phyloP scores from a whole-genome alignment of 108 stramenopile species.

The Licmophora abbreviata region DNA sequence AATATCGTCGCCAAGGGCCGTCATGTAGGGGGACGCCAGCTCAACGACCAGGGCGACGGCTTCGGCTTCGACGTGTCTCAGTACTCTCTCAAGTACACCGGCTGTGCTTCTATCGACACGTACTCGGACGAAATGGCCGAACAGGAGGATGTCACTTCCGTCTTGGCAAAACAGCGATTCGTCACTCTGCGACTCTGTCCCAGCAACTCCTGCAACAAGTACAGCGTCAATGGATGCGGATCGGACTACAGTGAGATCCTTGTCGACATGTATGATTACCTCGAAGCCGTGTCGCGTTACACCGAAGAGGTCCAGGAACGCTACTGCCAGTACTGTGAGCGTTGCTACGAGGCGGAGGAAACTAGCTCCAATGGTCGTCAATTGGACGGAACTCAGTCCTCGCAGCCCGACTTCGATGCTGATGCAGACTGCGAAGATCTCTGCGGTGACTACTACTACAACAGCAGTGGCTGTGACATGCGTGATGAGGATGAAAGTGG shows the following conservation, averaged over 20 bases:
- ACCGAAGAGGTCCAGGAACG: slow-evolving; percentile 43
- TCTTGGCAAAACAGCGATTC: slow-evolving; percentile 48
- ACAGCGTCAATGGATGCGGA: slow-evolving; percentile 46
- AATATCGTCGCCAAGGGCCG: background rate
- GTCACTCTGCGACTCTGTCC: slow-evolving; percentile 80
- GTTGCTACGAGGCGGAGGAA: slow-evolving; percentile 17
- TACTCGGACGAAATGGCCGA: slow-evolving; percentile 29
- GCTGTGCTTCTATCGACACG: slow-evolving; percentile 69
- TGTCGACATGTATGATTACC: slow-evolving; percentile 65
- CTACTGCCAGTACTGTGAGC: slow-evolving; percentile 68
- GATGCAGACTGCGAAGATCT: background rate
- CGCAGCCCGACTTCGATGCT: background rate
- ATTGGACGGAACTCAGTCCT: background rate
- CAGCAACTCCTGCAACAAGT: slow-evolving; percentile 41
- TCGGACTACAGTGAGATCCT: slow-evolving; percentile 83
- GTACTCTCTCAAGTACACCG: slow-evolving; percentile 76
- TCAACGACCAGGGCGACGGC: slow-evolving; percentile 2
- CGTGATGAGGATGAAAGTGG: background rate
- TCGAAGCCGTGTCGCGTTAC: slow-evolving; percentile 42
- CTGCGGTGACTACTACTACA: background rate
- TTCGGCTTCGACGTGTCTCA: slow-evolving; percentile 50
- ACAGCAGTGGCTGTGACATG: background rate
- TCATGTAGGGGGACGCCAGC: background rate
- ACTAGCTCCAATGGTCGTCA: background rate
- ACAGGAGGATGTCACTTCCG: slow-evolving; percentile 26